Evolutionary conservation across 2,329 filamentous ascomycete genomes (phyloP).

Genomic region (Mycocentrospora acerina): DNA sequence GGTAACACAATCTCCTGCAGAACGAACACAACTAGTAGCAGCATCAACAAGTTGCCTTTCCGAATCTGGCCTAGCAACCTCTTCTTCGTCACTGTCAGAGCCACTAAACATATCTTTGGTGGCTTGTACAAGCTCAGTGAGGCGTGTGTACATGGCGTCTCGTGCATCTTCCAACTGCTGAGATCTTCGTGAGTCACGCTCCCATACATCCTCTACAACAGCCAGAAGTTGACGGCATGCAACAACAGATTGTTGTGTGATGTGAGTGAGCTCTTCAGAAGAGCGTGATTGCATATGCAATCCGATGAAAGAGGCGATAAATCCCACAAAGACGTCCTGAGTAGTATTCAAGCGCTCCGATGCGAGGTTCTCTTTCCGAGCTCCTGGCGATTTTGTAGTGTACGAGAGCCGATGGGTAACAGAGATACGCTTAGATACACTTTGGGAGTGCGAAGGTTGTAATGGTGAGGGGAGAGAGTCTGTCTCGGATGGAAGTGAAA

Average conservation of each 20-base stretch:
- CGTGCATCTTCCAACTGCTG: constrained; percentile 69
- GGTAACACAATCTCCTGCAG: constrained; percentile 86
- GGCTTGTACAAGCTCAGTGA: constrained; percentile 77
- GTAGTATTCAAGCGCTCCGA: constrained; percentile 78
- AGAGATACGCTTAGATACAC: constrained; percentile 50
- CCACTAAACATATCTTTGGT: constrained; percentile 76
- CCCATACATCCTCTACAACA: constrained; percentile 79
- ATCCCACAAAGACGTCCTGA: constrained; percentile 86
- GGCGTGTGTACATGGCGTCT: constrained; percentile 74
- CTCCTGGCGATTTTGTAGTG: constrained; percentile 64
- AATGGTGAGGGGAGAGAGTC: constrained; percentile 36
- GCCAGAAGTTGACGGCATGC: constrained; percentile 78
- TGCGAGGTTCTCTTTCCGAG: constrained; percentile 70
- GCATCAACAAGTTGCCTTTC: constrained; percentile 74
- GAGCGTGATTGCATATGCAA: constrained; percentile 92
- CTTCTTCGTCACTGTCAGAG: constrained; percentile 67
- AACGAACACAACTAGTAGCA: constrained; percentile 84
- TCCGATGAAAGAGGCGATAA: constrained; percentile 91
- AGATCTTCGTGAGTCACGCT: constrained; percentile 70
- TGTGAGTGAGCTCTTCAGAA: constrained; percentile 76
- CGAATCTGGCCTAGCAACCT: constrained; percentile 78
- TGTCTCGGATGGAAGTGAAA: constrained; percentile 42
- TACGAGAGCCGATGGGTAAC: constrained; percentile 75
- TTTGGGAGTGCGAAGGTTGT: constrained; percentile 26
- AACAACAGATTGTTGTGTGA: constrained; percentile 79